These are phyloP conservation scores for Leishmania turanica DNA, from an alignment of 208 protist species.

Conservation along the genomic window DNA sequence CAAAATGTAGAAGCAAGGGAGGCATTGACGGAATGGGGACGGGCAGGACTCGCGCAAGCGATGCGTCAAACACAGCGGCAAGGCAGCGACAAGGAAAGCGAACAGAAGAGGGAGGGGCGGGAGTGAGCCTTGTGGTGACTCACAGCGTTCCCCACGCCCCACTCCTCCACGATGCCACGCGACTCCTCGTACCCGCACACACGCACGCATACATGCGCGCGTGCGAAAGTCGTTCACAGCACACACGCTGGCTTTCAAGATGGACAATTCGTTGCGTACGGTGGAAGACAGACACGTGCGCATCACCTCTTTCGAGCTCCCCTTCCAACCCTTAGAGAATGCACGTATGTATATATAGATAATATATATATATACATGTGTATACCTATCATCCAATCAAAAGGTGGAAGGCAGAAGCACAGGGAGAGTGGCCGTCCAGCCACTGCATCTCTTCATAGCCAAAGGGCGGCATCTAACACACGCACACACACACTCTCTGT, in stretches of 20 bases:
- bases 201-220: not conserved
- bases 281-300: not conserved
- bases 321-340: no score
- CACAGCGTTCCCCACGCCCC: not conserved
- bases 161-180: not conserved
- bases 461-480: no score
- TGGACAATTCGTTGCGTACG: not conserved
- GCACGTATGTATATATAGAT: no score
- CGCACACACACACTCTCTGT: no score
- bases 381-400: not conserved
- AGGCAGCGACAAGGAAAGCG: not conserved
- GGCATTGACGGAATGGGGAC: not conserved
- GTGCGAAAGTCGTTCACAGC: not conserved
- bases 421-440: no score
- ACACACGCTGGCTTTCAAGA: not conserved
- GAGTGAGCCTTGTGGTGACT: not conserved
- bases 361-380: not conserved
- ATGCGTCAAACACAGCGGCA: not conserved
- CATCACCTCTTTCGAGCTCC: not conserved
- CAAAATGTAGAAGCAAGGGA: not conserved
- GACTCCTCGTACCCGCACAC: not conserved
- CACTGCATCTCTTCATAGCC: no score
- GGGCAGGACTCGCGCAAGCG: not conserved
- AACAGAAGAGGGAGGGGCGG: not conserved
- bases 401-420: no score